phyloP scores from a whole-genome alignment of 2,329 filamentous ascomycete genomes.

The Lachnellula occidentalis region DNA sequence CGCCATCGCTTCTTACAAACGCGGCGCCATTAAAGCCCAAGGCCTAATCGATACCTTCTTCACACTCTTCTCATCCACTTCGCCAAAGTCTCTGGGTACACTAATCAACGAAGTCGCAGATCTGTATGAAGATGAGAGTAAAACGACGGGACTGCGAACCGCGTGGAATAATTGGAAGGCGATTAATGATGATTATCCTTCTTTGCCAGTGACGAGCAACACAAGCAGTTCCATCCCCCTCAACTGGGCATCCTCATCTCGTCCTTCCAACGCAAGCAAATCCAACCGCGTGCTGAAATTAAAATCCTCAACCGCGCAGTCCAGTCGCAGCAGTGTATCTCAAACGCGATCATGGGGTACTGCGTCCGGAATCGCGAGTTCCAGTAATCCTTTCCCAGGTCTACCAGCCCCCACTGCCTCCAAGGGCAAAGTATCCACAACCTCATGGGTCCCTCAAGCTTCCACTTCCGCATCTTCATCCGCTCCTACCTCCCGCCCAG shows the following conservation, averaged over 20 bases:
- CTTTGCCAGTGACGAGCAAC: conserved; percentile 67
- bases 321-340: conserved; percentile 53
- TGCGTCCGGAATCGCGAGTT: conserved; percentile 26
- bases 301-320: conserved; percentile 65
- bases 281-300: conserved; percentile 56
- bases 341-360: conserved; percentile 52
- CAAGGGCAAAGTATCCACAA: conserved; percentile 26
- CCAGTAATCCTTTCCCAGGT: conserved; percentile 41
- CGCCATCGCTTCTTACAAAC: conserved; percentile 73
- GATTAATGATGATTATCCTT: conserved; percentile 93
- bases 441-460: conserved; percentile 31
- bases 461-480: conserved; percentile 32
- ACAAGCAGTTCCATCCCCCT: conserved; percentile 37
- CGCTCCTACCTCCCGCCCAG: conserved; percentile 22
- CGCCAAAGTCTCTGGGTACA: conserved; percentile 76
- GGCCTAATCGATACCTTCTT: conserved; percentile 86
- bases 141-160: conserved; percentile 67
- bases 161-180: conserved; percentile 95
- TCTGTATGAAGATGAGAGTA: conserved; percentile 77
- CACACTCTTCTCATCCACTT: conserved; percentile 71
- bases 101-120: conserved; percentile 88
- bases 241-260: conserved; percentile 27
- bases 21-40: conserved; percentile 61
- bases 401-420: conserved; percentile 30
- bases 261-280: conserved; percentile 22